Evolutionary conservation across 495 filamentous ascomycete species (phyloP).

Genomic region (Eremomyces bilateralis): DNA sequence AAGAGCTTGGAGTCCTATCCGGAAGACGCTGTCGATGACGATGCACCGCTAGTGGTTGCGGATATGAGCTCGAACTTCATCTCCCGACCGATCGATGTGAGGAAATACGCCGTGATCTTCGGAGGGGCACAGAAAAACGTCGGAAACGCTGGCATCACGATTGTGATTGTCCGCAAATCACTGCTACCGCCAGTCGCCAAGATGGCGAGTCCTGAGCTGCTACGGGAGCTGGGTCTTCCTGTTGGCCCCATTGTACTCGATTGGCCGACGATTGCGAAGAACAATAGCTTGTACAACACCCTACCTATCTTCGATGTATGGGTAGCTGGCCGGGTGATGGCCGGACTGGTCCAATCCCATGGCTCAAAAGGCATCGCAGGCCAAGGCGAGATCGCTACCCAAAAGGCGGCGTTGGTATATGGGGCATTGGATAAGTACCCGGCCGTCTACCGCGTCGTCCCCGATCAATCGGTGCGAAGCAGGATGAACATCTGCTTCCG

Average conservation of each 20-base stretch:
- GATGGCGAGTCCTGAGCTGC: slow-evolving; percentile 34
- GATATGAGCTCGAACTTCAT: slow-evolving; percentile 78
- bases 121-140: slow-evolving; percentile 85
- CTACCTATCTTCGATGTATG: slow-evolving; percentile 86
- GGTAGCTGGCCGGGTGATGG: slow-evolving; percentile 69
- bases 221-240: slow-evolving; percentile 56
- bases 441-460: slow-evolving; percentile 47
- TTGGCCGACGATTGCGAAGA: slow-evolving; percentile 63
- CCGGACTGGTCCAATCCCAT: slow-evolving; percentile 35
- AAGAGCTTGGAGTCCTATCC: slow-evolving; percentile 29
- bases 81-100: slow-evolving; percentile 40
- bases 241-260: slow-evolving; percentile 57
- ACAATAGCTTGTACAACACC: slow-evolving; percentile 86
- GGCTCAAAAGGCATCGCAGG: slow-evolving; percentile 42
- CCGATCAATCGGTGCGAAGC: slow-evolving; percentile 47
- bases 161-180: slow-evolving; percentile 56
- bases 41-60: slow-evolving; percentile 47
- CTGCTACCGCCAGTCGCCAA: slow-evolving; percentile 41
- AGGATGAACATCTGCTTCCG: slow-evolving; percentile 90
- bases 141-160: slow-evolving; percentile 64
- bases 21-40: slow-evolving; percentile 19
- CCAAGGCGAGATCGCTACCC: slow-evolving; percentile 42
- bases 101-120: slow-evolving; percentile 51
- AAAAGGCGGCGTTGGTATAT: slow-evolving; percentile 60
- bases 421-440: slow-evolving; percentile 47